phyloP scores from a whole-genome alignment of 2,329 filamentous ascomycete genomes.

The Aspergillus calidoustus region DNA sequence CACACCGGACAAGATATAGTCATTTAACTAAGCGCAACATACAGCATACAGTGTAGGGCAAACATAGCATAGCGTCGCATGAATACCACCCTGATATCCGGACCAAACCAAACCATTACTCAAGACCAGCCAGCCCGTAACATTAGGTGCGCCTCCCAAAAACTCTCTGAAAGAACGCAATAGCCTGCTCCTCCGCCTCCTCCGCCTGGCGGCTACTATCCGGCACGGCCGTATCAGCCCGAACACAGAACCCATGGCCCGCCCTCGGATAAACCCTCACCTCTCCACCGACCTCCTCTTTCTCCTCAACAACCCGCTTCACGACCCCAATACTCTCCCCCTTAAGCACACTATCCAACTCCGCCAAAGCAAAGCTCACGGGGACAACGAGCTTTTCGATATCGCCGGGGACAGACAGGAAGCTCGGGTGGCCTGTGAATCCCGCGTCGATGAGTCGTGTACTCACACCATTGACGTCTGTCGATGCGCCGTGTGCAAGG shows the following conservation, averaged over 20 bases:
- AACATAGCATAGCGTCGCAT: too few relatives aligned
- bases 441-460: conserved; percentile 54
- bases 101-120: too few relatives aligned
- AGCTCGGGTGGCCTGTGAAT: conserved; percentile 60
- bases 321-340: conserved; percentile 28
- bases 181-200: conserved; percentile 34
- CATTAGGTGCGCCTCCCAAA: conserved; percentile 9
- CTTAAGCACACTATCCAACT: conserved; percentile 27
- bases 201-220: conserved; percentile 29
- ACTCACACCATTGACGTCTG: conserved; percentile 21
- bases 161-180: conserved; percentile 26
- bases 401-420: conserved; percentile 54
- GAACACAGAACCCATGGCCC: conserved; percentile 35
- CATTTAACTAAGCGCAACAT: neutral
- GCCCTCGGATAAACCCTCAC: conserved; percentile 33
- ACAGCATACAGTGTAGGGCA: too few relatives aligned
- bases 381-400: conserved; percentile 38
- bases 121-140: too few relatives aligned
- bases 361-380: conserved; percentile 31
- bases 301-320: conserved; percentile 25
- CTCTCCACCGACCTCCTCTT: conserved; percentile 30
- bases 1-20: neutral
- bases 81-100: too few relatives aligned
- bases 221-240: conserved; percentile 29
- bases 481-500: conserved; percentile 47